Evolutionary conservation across 352 stramenopile species (phyloP), one percentile per base, ranked within the genome.

Genomic region (Globisporangium barbulae): DNA sequence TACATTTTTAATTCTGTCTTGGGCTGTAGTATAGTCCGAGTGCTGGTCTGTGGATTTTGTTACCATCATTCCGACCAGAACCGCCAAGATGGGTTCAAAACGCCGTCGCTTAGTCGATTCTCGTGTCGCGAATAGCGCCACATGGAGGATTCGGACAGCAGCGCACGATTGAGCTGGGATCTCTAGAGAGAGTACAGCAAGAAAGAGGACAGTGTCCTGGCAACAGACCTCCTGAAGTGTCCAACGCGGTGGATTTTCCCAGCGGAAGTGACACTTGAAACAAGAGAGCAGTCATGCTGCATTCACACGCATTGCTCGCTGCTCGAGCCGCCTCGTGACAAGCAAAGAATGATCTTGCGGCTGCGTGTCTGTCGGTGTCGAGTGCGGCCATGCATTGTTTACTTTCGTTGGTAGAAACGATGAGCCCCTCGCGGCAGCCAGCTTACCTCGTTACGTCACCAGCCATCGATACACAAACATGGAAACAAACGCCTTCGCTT

Each of bases 41-140:
- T 61, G 55, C 7, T 42, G 55, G 55, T 61, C 55, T 42, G 41
- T 54, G 56, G 56, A 62, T 62, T 62, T 62, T 54, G 4, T 50
- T 54, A 53, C 56, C 56, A 52, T 53, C 56, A 62, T 62, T 62
- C 56, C 28, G 21, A 10, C 25, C 9, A 12, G 13, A 58, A 44
- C 33, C 28, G 17, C 39, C 13, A 59, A 31, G 31, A 35, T 61
- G 54, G 52, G 52, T 58, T 44, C 52, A 58, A 57, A 25, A 37
- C 17, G 28, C 30, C 30, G 19, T 19, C 30, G 19, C 9, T 58
- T 58, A 31, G 52, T 58, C 52, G 31, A 58, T 45, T 31, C 52
- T 21, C 45, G n/a, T 31, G 21, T 25, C 37, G 31, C n/a, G 10
- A 50, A 30, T 50, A 17, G 5, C n/a, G 52, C 19, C 52, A 33